These are phyloP conservation scores for Stachybotrys chartarum DNA, from an alignment of 2,329 filamentous ascomycete species.

Conservation along the genomic window DNA sequence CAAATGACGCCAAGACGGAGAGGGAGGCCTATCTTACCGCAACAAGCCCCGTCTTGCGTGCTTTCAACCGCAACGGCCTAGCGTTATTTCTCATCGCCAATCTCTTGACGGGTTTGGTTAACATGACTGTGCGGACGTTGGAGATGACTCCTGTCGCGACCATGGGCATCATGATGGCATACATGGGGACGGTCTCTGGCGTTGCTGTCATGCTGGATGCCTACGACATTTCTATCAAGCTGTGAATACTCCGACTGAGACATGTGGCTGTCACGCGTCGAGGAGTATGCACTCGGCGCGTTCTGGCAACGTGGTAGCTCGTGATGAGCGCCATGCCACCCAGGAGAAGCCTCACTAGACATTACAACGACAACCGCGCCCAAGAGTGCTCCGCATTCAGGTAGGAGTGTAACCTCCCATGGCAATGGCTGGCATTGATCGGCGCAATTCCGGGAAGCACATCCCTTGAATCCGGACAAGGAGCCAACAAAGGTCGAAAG, in stretches of 20 bases:
- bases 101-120: slow-evolving; percentile 80
- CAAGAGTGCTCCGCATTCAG: too few relatives aligned
- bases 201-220: slow-evolving; percentile 61
- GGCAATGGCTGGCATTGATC: background rate
- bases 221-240: slow-evolving; percentile 62
- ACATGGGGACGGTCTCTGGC: slow-evolving; percentile 59
- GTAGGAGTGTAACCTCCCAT: background rate
- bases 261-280: too few relatives aligned
- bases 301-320: too few relatives aligned
- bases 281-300: too few relatives aligned
- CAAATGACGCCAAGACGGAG: slow-evolving; percentile 48
- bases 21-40: slow-evolving; percentile 57
- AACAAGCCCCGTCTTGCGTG: slow-evolving; percentile 73
- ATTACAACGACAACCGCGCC: too few relatives aligned
- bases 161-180: slow-evolving; percentile 68
- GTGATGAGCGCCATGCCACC: too few relatives aligned
- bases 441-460: background rate
- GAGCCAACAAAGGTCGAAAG: background rate
- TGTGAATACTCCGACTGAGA: slow-evolving; percentile 31
- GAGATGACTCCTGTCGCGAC: slow-evolving; percentile 57
- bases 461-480: background rate
- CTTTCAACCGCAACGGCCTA: slow-evolving; percentile 85
- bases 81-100: slow-evolving; percentile 83
- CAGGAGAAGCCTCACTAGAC: too few relatives aligned
- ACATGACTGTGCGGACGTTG: slow-evolving; percentile 78